Evolutionary conservation across 495 filamentous ascomycete genomes (phyloP), one percentile per base, ranked within the genome.

Genomic region (Xylaria curta): DNA sequence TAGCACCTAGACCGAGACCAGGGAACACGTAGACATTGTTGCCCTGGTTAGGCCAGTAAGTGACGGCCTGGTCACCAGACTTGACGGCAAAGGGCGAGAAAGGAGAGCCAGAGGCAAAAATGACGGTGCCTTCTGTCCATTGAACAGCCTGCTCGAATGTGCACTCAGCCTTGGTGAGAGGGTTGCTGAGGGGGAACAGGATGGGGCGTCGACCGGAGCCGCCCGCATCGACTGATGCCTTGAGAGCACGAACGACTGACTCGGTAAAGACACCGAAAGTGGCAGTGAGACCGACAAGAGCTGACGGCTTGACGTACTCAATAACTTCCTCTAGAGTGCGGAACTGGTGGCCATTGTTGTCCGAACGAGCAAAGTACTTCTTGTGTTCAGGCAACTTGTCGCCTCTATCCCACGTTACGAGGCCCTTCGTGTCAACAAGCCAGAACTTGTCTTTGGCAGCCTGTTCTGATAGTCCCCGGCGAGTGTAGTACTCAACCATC

Each of bases 311-410:
- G 74, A 98, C 94, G 76, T 95, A 91, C 78, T 97, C 94, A 67
- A 98, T 92, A 59, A 98, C 93, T 75, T 97, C 92, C 75, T 94
- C 92, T 2, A 99, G 89, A n/a, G 88, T 91, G 82, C 90, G 90
- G 89, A 91, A 92, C 82, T 99, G 96, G 77, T 91, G 86, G 77
- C 94, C 94, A n/a, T 90, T 84, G 86, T 99, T 98, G 82, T 98
- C 95, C 60, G 87, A 85, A 60, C 96, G 94, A 54, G 94, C 93
- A 77, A 99, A 99, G 89, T 97, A 97, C 81, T 97, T 88, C 85
- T 99, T 99, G 90, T 99, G 96, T 74, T 97, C 93, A 61, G 95
- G 94, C 40, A 99, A 89, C 79, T 91, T 92, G 83, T 98, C 96
- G 44, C 95, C 95, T 38, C 96, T 94, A 83, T 99, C 95, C 60